phyloP scores from a whole-genome alignment of 2,329 filamentous ascomycete genomes.

The Ramularia endophylla region DNA sequence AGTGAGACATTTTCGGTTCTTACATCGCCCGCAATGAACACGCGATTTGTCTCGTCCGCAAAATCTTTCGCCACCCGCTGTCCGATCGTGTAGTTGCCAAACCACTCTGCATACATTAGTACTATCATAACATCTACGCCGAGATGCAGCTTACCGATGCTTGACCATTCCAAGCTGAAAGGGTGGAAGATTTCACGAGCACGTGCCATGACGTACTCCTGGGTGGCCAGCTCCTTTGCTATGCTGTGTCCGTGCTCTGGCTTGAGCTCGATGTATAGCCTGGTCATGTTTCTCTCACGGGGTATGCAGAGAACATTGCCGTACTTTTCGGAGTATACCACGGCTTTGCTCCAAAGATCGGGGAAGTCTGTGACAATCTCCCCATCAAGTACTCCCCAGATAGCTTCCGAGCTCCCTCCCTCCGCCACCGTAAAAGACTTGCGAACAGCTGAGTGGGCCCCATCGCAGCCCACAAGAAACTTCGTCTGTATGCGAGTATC shows the following conservation, averaged over 20 bases:
- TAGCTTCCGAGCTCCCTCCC: conserved; percentile 48
- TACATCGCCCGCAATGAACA: conserved; percentile 48
- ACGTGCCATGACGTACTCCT: conserved; percentile 65
- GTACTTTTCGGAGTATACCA: conserved; percentile 60
- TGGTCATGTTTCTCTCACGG: conserved; percentile 65
- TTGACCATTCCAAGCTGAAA: conserved; percentile 41
- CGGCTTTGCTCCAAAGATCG: conserved; percentile 68
- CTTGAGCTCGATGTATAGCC: conserved; percentile 49
- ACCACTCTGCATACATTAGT: conserved; percentile 38
- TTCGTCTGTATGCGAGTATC: conserved; percentile 47
- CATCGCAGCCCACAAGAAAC: conserved; percentile 67
- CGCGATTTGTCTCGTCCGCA: conserved; percentile 34
- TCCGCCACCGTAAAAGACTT: conserved; percentile 52
- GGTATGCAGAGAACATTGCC: conserved; percentile 70
- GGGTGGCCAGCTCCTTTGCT: conserved; percentile 37
- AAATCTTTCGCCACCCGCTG: conserved; percentile 45
- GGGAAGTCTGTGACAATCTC: conserved; percentile 66
- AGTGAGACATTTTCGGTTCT: too few species aligned
- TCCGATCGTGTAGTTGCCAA: conserved; percentile 46
- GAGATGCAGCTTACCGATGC: conserved; percentile 27
- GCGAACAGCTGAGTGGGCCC: conserved; percentile 64
- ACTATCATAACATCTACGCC: not conserved
- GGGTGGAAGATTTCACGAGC: conserved; percentile 46
- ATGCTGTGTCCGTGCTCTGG: conserved; percentile 30
- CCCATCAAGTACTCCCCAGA: conserved; percentile 69